Evolutionary conservation across 2,329 filamentous ascomycete genomes (phyloP).

Genomic region (Dothidotthia symphoricarpi): DNA sequence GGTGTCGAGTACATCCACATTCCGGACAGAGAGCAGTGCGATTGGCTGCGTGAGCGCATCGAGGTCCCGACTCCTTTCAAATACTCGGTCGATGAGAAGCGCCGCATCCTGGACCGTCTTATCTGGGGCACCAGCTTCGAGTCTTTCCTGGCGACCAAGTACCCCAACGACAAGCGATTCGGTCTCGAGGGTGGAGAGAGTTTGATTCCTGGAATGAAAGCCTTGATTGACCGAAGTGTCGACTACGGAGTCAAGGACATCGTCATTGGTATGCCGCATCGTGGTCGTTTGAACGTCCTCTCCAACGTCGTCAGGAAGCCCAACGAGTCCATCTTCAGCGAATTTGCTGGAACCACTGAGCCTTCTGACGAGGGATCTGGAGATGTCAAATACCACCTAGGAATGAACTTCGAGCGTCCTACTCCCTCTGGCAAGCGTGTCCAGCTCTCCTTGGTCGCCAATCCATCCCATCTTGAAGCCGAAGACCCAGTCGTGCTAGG

Average conservation of each 20-base stretch:
- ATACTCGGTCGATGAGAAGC: slow-evolving; percentile 97
- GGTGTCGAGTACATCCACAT: slow-evolving; percentile 99
- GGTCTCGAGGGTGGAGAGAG: slow-evolving; percentile 97
- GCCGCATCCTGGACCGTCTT: slow-evolving; percentile 90
- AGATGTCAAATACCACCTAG: slow-evolving; percentile 98
- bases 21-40: slow-evolving; percentile 93
- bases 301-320: slow-evolving; percentile 99
- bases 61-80: slow-evolving; percentile 95
- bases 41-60: slow-evolving; percentile 94
- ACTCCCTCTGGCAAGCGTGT: slow-evolving; percentile 98
- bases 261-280: slow-evolving; percentile 98
- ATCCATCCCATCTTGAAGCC: slow-evolving; percentile 96
- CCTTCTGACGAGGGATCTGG: slow-evolving; percentile 94
- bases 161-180: slow-evolving; percentile 99
- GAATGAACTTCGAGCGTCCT: slow-evolving; percentile 99
- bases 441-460: slow-evolving; percentile 97
- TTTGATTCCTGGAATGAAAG: slow-evolving; percentile 98
- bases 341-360: slow-evolving; percentile 86
- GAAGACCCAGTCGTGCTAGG: slow-evolving; percentile 97
- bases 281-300: slow-evolving; percentile 95
- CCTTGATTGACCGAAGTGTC: slow-evolving; percentile 94
- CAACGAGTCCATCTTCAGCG: slow-evolving; percentile 99
- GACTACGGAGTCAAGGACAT: slow-evolving; percentile 99
- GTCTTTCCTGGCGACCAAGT: slow-evolving; percentile 91
- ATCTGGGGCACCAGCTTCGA: slow-evolving; percentile 99